A percentile compares a stretch with the other conserved stretches of the same genome.
Conservation (phyloP, 192 early-diverging fungal genomes). For the Dissophora ornata region DNA sequence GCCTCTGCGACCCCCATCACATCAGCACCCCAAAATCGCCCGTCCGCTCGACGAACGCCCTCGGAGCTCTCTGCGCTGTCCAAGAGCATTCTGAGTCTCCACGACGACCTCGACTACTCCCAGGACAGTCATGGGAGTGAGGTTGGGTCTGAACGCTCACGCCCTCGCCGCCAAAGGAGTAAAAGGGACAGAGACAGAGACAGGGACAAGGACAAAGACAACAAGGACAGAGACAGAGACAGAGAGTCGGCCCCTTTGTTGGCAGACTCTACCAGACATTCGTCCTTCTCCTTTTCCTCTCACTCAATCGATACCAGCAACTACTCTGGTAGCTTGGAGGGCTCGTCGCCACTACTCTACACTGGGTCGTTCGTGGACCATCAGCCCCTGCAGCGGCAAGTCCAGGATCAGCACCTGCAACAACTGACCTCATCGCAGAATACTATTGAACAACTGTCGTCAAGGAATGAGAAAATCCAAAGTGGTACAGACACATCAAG, state of each 20-base stretch:
- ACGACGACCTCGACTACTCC: constrained; percentile 20
- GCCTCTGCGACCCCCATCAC: background rate
- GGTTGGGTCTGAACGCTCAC: constrained; percentile 16
- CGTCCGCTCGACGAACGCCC: constrained; percentile 8
- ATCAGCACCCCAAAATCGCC: background rate
- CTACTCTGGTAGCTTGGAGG: constrained; percentile 36
- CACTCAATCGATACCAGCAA: constrained; percentile 29
- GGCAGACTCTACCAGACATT: constrained; percentile 13
- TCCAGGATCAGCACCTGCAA: constrained; percentile 29
- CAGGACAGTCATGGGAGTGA: constrained; percentile 9
- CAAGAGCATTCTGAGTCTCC: constrained; percentile 43
- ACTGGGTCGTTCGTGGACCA: constrained; percentile 44
- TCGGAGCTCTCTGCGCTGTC: constrained; percentile 36
- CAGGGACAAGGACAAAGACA: background rate
- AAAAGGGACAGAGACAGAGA: constrained; percentile 6
- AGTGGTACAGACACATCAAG: background rate
- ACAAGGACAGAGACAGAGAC: background rate
- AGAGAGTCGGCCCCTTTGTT: constrained; percentile 12
- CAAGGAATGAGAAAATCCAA: background rate
- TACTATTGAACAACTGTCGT: background rate
- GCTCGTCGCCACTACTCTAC: constrained; percentile 29
- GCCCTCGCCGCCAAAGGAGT: constrained; percentile 1
- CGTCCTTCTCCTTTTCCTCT: constrained; percentile 31
- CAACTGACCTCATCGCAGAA: background rate
- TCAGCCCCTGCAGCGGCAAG: constrained; percentile 45